phyloP scores from a whole-genome alignment of 2,329 filamentous ascomycete genomes.

The Fusarium drepaniforme region DNA sequence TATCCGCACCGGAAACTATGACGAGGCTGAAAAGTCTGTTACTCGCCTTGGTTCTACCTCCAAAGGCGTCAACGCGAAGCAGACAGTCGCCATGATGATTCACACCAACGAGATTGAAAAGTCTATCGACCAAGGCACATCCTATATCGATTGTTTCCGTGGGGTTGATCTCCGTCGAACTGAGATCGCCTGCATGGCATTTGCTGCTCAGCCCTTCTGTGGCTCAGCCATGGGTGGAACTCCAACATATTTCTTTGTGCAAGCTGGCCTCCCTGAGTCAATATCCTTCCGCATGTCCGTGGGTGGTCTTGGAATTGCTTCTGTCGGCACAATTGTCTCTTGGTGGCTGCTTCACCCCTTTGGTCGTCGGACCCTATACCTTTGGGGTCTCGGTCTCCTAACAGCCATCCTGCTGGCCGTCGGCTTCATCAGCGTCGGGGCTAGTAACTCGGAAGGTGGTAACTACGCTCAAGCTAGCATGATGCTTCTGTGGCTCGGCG shows the following conservation, averaged over 20 bases:
- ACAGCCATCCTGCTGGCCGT: slow-evolving; percentile 14
- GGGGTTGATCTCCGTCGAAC: slow-evolving; percentile 58
- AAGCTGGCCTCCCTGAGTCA: slow-evolving; percentile 6
- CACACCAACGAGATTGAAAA: slow-evolving; percentile 52
- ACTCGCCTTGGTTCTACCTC: slow-evolving; percentile 46
- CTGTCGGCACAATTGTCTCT: slow-evolving; percentile 30
- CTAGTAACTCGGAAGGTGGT: slow-evolving; percentile 10
- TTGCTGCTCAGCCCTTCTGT: slow-evolving; percentile 1
- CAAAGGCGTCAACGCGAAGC: slow-evolving; percentile 49
- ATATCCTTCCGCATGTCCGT: slow-evolving; percentile 34
- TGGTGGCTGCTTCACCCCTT: slow-evolving; percentile 31
- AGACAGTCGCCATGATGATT: slow-evolving; percentile 64
- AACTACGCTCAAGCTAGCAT: slow-evolving; percentile 49
- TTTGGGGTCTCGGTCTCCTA: slow-evolving; percentile 24
- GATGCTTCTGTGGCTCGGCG: slow-evolving; percentile 54
- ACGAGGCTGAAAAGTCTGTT: slow-evolving; percentile 57
- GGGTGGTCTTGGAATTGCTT: slow-evolving; percentile 33
- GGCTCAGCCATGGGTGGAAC: slow-evolving; percentile 7
- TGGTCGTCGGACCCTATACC: slow-evolving; percentile 29
- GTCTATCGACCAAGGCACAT: slow-evolving; percentile 53
- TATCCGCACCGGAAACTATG: slow-evolving; percentile 58
- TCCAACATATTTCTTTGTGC: slow-evolving; percentile 10
- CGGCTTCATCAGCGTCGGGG: slow-evolving; percentile 44
- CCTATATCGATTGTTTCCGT: slow-evolving; percentile 62
- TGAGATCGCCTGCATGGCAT: slow-evolving; percentile 54